These are phyloP conservation scores for Cucumis cinereus DNA, from an alignment of 306 rosid species.

Conservation along the genomic window DNA sequence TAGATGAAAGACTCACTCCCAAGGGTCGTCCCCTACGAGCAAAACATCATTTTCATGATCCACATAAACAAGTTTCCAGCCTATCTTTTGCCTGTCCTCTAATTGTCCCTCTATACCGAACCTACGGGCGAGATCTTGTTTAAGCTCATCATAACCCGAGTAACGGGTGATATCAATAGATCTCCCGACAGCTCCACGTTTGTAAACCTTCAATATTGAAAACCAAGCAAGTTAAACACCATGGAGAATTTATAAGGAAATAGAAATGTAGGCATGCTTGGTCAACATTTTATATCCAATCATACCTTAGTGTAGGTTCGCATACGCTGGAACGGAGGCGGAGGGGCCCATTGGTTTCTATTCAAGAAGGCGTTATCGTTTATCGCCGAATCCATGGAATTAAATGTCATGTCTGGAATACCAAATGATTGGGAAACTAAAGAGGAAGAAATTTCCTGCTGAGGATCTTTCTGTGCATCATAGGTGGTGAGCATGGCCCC, in stretches of 20 bases:
- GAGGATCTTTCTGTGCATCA: slow-evolving; percentile 57
- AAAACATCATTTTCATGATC: slow-evolving; percentile 91
- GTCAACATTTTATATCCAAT: background rate
- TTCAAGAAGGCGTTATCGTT: slow-evolving; percentile 57
- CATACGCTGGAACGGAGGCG: slow-evolving; percentile 65
- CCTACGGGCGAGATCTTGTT: slow-evolving; percentile 82
- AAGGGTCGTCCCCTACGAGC: slow-evolving; percentile 95
- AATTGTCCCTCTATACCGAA: slow-evolving; percentile 93
- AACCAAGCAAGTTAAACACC: slow-evolving; percentile 12
- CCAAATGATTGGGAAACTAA: slow-evolving; percentile 85
- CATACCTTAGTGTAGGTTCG: slow-evolving; percentile 93
- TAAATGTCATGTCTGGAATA: slow-evolving; percentile 76
- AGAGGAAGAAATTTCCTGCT: slow-evolving; percentile 82
- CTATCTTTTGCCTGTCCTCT: slow-evolving; percentile 76
- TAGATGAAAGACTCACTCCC: slow-evolving; percentile 58
- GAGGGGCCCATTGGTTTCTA: slow-evolving; percentile 65
- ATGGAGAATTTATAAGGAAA: background rate
- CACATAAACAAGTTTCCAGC: slow-evolving; percentile 93
- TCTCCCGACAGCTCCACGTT: slow-evolving; percentile 98
- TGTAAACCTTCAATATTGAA: slow-evolving; percentile 49
- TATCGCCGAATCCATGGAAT: slow-evolving; percentile 76
- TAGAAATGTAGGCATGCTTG: background rate
- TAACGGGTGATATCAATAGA: slow-evolving; percentile 86
- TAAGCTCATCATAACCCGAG: slow-evolving; percentile 74
- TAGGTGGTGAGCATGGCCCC: slow-evolving; percentile 44